phyloP scores from a whole-genome alignment of 345 rosid species.

The Eucalyptus camaldulensis region DNA sequence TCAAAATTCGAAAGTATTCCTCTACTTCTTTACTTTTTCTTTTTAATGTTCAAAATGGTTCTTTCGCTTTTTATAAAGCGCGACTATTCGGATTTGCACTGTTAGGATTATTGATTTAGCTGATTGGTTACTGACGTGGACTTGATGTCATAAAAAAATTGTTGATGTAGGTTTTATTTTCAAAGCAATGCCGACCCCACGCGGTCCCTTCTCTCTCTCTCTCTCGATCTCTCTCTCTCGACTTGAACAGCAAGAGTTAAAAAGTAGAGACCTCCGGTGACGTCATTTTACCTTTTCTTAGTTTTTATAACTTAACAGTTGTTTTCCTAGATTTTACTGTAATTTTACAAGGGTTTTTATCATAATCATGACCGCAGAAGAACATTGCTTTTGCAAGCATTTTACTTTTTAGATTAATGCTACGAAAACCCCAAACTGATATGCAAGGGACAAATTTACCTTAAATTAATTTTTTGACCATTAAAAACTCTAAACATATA shows the following conservation, averaged over 20 bases:
- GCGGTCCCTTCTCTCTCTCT: too few species aligned
- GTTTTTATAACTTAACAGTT: background rate
- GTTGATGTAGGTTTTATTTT: background rate
- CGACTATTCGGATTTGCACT: background rate
- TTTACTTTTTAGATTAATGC: background rate
- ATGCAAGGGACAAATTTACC: accelerated
- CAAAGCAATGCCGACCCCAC: background rate
- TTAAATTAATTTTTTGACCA: accelerated
- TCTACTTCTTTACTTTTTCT: background rate
- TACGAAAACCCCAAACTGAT: accelerated
- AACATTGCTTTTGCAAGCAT: background rate
- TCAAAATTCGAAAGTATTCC: background rate
- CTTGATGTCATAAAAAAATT: background rate
- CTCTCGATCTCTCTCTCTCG: too few species aligned
- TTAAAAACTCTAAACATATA: accelerated
- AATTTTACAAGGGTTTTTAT: background rate
- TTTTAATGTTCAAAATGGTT: background rate
- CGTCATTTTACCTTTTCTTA: background rate
- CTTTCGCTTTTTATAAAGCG: background rate
- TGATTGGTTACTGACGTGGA: background rate
- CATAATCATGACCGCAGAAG: background rate
- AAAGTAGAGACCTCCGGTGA: background rate
- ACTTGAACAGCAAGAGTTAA: background rate
- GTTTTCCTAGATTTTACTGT: background rate
- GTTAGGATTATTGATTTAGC: background rate